These are phyloP conservation scores for Anaeromyces robustus DNA, from an alignment of 192 early-diverging fungal species.

Conservation along the genomic window DNA sequence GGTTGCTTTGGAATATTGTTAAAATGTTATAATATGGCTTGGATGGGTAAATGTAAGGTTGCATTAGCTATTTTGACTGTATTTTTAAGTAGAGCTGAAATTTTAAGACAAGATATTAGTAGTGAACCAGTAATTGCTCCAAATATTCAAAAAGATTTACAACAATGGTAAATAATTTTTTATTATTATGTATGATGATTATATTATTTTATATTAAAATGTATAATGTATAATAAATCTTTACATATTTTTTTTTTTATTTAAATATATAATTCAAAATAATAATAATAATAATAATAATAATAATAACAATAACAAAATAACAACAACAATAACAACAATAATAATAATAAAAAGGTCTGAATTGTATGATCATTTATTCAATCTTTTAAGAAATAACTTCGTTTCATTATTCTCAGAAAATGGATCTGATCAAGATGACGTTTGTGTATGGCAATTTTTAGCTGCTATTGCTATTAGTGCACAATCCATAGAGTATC, in stretches of 20 bases:
- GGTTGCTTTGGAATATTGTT: conserved; percentile 66
- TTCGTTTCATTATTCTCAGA: conserved; percentile 63
- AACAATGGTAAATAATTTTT: conserved; percentile 26
- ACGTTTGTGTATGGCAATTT: conserved; percentile 96
- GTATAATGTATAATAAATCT: too few species aligned
- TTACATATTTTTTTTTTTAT: neutral
- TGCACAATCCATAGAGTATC: conserved; percentile 80
- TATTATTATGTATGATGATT: too few species aligned
- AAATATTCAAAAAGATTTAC: conserved; percentile 30
- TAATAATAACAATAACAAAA: too few species aligned
- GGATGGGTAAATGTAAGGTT: conserved; percentile 63
- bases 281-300: neutral
- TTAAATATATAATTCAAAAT: neutral
- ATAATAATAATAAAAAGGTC: too few species aligned
- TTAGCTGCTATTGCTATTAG: conserved; percentile 88
- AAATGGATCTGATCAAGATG: conserved; percentile 23
- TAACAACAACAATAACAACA: too few species aligned
- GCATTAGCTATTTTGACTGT: conserved; percentile 82
- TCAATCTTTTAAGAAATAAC: conserved; percentile 53
- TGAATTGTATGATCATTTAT: conserved; percentile 73
- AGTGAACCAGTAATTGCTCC: conserved; percentile 26
- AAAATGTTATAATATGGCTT: conserved; percentile 75
- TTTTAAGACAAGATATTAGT: conserved; percentile 56
- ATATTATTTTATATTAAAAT: too few species aligned
- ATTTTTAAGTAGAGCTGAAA: conserved; percentile 75